Evolutionary conservation across 2,329 filamentous ascomycete species (phyloP).

Genomic region (Gaeumannomyces sp.): DNA sequence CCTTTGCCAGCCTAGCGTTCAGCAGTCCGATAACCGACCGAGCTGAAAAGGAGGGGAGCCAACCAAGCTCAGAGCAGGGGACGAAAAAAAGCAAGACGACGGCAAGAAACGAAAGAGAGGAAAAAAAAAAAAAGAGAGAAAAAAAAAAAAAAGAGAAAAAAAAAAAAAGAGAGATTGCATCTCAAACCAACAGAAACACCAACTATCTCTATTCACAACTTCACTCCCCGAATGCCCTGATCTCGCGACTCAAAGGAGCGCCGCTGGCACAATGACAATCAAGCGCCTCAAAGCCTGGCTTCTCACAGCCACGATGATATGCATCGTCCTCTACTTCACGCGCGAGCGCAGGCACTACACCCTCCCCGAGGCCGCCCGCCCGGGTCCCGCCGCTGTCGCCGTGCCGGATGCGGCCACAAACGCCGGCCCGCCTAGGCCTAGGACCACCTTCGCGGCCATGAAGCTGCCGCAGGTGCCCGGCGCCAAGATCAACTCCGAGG

Average conservation of each 20-base stretch:
- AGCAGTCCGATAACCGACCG: not conserved
- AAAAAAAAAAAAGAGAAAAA: not conserved
- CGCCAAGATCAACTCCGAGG: conserved; percentile 8
- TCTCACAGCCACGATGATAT: not conserved
- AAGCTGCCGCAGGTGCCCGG: not conserved
- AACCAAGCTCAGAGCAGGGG: not conserved
- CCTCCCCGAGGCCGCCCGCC: not conserved
- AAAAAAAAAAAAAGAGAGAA: not conserved
- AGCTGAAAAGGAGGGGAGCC: not conserved
- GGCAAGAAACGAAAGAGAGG: not conserved
- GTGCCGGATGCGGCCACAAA: too few species aligned
- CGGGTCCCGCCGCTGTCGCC: too few species aligned
- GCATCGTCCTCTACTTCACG: not conserved
- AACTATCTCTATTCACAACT: not conserved
- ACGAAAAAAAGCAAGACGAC: not conserved
- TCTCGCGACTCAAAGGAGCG: not conserved
- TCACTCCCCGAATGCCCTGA: not conserved
- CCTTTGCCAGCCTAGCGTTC: not conserved
- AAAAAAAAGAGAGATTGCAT: not conserved
- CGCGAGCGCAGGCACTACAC: not conserved
- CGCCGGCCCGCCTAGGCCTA: not conserved
- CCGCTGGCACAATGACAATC: not conserved
- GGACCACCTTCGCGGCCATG: not conserved
- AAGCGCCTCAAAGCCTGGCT: not conserved
- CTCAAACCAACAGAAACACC: not conserved